A percentile compares a stretch with the other conserved stretches of the same genome.
These are phyloP conservation scores for Diaporthe longicolla DNA, from an alignment of 2,329 filamentous ascomycete genomes.

Conservation along the genomic window DNA sequence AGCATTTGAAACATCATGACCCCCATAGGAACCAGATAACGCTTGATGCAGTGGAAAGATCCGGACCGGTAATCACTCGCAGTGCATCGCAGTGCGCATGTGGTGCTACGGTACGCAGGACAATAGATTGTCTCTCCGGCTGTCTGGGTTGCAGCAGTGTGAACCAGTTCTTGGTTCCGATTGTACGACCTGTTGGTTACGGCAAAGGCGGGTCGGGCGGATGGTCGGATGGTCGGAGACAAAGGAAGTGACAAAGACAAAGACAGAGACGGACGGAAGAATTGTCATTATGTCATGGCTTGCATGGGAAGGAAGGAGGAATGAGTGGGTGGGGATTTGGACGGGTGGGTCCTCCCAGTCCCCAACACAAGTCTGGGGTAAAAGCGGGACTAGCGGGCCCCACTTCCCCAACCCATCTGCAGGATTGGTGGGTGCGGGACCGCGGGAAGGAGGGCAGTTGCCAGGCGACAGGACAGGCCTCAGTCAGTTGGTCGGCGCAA, in stretches of 20 bases:
- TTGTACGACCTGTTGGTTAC: neutral
- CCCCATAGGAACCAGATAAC: no score
- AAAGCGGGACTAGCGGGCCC: constrained; percentile 17
- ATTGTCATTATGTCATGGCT: constrained; percentile 25
- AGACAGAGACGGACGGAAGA: neutral
- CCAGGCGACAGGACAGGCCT: neutral
- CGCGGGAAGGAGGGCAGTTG: neutral
- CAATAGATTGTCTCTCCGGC: neutral
- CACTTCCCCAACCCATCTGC: constrained; percentile 6
- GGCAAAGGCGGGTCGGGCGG: constrained; percentile 4
- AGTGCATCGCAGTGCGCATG: no score
- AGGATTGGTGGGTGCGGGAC: neutral
- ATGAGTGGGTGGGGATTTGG: no score
- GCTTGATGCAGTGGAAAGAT: no score
- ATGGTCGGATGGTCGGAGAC: constrained; percentile 10
- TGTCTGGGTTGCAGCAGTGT: neutral
- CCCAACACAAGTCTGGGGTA: constrained; percentile 1
- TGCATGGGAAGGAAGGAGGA: constrained; percentile 4
- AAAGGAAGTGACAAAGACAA: neutral
- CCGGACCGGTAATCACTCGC: no score
- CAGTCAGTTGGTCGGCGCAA: neutral
- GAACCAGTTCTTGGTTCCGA: neutral
- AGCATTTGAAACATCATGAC: no score
- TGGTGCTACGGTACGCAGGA: neutral
- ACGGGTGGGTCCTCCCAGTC: neutral